phyloP scores from a whole-genome alignment of 176 grass and related monocot genomes.

The Oryza meyeriana region DNA sequence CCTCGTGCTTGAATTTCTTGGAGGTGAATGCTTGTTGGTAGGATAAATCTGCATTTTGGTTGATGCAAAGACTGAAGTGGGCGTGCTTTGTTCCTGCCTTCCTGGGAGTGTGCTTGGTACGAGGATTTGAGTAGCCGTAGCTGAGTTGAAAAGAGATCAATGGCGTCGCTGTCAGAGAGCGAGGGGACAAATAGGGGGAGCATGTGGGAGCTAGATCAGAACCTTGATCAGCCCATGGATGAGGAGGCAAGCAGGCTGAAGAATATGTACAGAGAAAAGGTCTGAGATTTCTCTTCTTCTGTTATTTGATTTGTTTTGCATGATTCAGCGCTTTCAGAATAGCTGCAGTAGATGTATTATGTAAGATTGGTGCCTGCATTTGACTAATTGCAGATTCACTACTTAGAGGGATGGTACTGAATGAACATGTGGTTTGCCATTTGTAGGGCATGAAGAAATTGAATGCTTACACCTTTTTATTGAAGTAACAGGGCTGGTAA shows the following conservation, averaged over 20 bases:
- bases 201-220: constrained; percentile 98
- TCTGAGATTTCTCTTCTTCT: constrained; percentile 35
- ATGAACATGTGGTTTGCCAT: neutral
- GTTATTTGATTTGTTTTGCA: constrained; percentile 13
- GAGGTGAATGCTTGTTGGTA: neutral
- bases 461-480: neutral
- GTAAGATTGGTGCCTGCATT: neutral
- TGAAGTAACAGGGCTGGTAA: neutral
- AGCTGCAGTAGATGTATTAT: constrained; percentile 19
- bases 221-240: constrained; percentile 98
- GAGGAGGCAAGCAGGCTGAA: constrained; percentile 76
- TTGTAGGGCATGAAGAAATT: neutral
- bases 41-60: neutral
- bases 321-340: neutral
- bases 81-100: neutral
- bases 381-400: neutral
- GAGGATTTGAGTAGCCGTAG: constrained; percentile 23
- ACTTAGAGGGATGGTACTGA: neutral
- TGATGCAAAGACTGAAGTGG: constrained; percentile 9
- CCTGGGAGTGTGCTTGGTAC: neutral
- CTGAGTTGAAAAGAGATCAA: constrained; percentile 27
- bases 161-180: constrained; percentile 57
- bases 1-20: neutral
- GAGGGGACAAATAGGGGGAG: constrained; percentile 60
- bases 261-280: constrained; percentile 97